Evolutionary conservation across 2,329 filamentous ascomycete genomes (phyloP).

Genomic region (Pyrenochaeta sp.): DNA sequence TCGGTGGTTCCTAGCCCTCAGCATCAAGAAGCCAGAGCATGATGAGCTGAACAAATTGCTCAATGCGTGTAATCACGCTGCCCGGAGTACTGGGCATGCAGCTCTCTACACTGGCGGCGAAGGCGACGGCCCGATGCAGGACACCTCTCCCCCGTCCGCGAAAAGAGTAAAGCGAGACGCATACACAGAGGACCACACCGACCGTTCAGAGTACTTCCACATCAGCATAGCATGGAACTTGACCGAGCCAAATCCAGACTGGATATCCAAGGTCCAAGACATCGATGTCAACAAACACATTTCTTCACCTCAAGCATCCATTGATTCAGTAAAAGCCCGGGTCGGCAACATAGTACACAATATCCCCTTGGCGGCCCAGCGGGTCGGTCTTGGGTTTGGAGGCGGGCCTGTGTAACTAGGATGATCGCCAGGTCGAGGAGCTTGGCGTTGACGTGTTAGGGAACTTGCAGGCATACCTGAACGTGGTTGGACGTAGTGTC

Average conservation of each 20-base stretch:
- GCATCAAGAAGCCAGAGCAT: conserved; percentile 54
- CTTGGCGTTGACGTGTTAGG: conserved; percentile 12
- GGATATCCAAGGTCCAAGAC: conserved; percentile 28
- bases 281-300: conserved; percentile 31
- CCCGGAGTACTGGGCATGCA: conserved; percentile 69
- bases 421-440: conserved; percentile 11
- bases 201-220: conserved; percentile 73
- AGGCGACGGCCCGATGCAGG: conserved; percentile 40
- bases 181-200: conserved; percentile 24
- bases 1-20: conserved; percentile 85
- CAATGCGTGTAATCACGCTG: conserved; percentile 69
- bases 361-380: conserved; percentile 37
- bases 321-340: conserved; percentile 57
- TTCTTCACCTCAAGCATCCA: conserved; percentile 31
- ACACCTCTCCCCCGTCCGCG: conserved; percentile 18
- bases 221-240: conserved; percentile 85
- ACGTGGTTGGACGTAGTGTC: too few species aligned
- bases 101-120: conserved; percentile 66
- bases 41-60: conserved; percentile 63
- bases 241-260: conserved; percentile 34
- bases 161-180: conserved; percentile 19
- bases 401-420: conserved; percentile 22
- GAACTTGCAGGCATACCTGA: too few species aligned
- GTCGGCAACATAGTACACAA: conserved; percentile 52
- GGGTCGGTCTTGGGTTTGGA: conserved; percentile 17